Percentiles rank a stretch among this genome's conserved stretches.
Evolutionary conservation across 1,139 yeast genomes (phyloP).

Genomic region (Kazachstania sp.): DNA sequence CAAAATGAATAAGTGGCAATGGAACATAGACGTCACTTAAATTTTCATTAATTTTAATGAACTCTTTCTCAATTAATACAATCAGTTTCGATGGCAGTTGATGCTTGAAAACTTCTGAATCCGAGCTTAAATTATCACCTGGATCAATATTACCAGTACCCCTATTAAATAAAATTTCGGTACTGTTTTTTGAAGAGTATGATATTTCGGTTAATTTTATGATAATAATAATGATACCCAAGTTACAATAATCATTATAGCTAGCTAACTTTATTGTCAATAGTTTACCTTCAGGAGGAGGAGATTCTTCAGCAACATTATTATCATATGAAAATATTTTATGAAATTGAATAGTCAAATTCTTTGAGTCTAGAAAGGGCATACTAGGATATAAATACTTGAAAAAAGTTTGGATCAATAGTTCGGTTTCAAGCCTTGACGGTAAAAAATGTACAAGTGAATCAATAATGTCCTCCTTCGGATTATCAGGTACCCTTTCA

Average conservation of each 20-base stretch:
- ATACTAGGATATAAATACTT: constrained; percentile 2
- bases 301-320: neutral
- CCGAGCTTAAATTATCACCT: neutral
- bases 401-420: neutral
- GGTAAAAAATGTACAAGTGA: neutral
- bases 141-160: neutral
- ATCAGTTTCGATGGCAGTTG: neutral
- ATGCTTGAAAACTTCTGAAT: neutral
- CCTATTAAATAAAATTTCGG: neutral
- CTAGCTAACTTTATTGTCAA: neutral
- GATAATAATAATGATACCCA: constrained; percentile 1
- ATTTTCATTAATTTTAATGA: neutral
- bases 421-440: neutral
- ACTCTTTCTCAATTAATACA: neutral
- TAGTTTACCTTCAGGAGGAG: neutral
- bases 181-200: neutral
- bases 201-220: constrained; percentile 1
- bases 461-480: neutral
- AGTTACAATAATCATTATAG: constrained; percentile 4
- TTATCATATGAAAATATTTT: neutral
- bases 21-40: neutral
- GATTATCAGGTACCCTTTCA: neutral
- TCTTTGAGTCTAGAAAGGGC: constrained; percentile 2
- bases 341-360: neutral
- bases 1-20: constrained; percentile 2